phyloP scores from a whole-genome alignment of 2,329 filamentous ascomycete genomes.

The Fusarium sp. region DNA sequence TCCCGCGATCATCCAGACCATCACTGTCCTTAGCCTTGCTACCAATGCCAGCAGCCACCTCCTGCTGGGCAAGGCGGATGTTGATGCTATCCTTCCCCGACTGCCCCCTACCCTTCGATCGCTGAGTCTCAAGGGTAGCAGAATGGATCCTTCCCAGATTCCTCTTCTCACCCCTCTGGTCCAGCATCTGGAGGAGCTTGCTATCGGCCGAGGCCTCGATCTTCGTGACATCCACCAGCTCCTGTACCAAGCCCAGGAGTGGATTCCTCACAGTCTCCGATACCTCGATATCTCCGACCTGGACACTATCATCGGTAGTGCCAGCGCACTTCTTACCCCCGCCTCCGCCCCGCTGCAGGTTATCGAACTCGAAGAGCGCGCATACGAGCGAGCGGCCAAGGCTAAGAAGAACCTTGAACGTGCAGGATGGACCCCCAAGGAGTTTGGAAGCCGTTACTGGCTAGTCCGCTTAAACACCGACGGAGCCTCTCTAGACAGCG shows the following conservation, averaged over 20 bases:
- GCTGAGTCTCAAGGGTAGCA: slow-evolving; percentile 78
- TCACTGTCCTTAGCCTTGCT: slow-evolving; percentile 77
- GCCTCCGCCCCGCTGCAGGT: slow-evolving; percentile 76
- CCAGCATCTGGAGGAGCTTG: slow-evolving; percentile 77
- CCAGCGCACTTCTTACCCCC: slow-evolving; percentile 65
- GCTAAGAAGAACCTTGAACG: slow-evolving; percentile 66
- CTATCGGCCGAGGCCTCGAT: slow-evolving; percentile 72
- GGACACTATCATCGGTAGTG: slow-evolving; percentile 63
- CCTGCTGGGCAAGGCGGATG: slow-evolving; percentile 70
- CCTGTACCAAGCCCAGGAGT: slow-evolving; percentile 61
- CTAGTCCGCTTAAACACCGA: slow-evolving; percentile 65
- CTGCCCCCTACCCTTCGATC: slow-evolving; percentile 75
- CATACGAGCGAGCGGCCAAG: slow-evolving; percentile 71
- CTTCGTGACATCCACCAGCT: slow-evolving; percentile 71
- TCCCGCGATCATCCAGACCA: slow-evolving; percentile 68
- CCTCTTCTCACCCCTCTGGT: slow-evolving; percentile 69
- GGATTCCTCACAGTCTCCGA: slow-evolving; percentile 66
- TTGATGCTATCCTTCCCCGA: slow-evolving; percentile 69
- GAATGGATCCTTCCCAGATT: slow-evolving; percentile 71
- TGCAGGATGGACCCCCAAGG: slow-evolving; percentile 74
- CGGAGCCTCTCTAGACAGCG: slow-evolving; percentile 47
- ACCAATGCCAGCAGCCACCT: slow-evolving; percentile 77
- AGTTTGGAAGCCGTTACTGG: slow-evolving; percentile 72
- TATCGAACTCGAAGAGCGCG: slow-evolving; percentile 75
- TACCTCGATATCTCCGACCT: slow-evolving; percentile 80